Base-by-base conservation (phyloP, 148 eudicot genomes). In the Fallopia convolvulus region DNA sequence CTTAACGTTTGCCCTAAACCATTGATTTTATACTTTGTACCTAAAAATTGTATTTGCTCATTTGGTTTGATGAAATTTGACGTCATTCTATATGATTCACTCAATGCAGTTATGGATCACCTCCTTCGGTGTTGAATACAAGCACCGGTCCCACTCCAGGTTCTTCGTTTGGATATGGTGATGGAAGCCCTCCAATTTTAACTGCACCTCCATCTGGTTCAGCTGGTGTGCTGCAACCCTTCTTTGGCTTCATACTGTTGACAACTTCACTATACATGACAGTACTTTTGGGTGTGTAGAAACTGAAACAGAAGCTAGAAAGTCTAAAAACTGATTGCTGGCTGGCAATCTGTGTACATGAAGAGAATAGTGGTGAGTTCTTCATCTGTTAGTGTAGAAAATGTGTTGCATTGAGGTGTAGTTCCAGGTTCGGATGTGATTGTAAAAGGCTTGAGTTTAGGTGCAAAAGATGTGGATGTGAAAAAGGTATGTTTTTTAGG, bases 121-220 rank as follows among this genome's bases (percentile, higher is more conserved):
- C 93, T 52, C 97, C 98, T 39, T 76, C 85, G 23, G 79, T 75
- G 33, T 60, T 78, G 40, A 90, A 83, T 52, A 26, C 85, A 47
- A 82, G 84, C 42, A 83, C 83, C 81, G 75, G 78, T 76, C 90
- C 96, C 41, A 80, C 82, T 70, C 74, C 87, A 15, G 79, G 79
- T 6, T 66, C 80, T 46, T 70, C 88, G 20, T 53, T 89, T 66
- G 79, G 81, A 74, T 85, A 72, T 18, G 86, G 84, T 5, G 82
- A 85, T 56, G 86, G 84, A 42, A 83, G 86, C 77, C 91, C 95
- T 68, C 86, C 70, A 36, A 77, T 78, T 44, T 80, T 72, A 83
- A 52, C 85, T 33, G 66, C 86, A 9, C 83, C 87, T 13, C 76
- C 86, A 23, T 84, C 91, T 79, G 84, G 70, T 72, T 89, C 97